These are phyloP conservation scores for Phoenix dactylifera DNA, from an alignment of 176 grass and related monocot genomes.

Conservation along the genomic window DNA sequence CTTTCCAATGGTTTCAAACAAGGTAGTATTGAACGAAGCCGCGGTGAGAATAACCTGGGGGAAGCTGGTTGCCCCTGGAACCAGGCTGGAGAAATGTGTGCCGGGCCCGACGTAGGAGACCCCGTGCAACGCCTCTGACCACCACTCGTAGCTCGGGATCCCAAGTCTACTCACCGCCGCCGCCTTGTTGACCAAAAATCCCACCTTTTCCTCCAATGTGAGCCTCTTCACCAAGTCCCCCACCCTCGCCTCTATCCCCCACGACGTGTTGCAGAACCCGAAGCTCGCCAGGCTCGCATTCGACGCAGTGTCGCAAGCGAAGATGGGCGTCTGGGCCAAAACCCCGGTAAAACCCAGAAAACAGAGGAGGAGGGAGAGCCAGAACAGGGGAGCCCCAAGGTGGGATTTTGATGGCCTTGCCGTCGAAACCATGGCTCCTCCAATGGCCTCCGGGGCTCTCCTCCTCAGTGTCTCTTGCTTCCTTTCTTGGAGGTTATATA, in stretches of 20 bases:
- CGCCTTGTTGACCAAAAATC: constrained; percentile 71
- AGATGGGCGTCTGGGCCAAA: constrained; percentile 43
- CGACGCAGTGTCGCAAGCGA: constrained; percentile 64
- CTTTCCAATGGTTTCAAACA: constrained; percentile 52
- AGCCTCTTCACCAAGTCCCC: constrained; percentile 52
- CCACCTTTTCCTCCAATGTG: constrained; percentile 75
- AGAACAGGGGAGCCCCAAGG: constrained; percentile 2
- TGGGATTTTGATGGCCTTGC: constrained; percentile 7
- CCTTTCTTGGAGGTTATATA: no score
- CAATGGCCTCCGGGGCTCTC: no score
- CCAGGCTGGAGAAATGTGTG: constrained; percentile 52
- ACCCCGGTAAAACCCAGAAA: not conserved
- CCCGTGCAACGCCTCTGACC: constrained; percentile 95
- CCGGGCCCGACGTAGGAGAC: constrained; percentile 82
- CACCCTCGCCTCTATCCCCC: constrained; percentile 26
- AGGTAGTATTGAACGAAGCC: constrained; percentile 75
- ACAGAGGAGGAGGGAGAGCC: constrained; percentile 12
- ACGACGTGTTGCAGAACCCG: constrained; percentile 63
- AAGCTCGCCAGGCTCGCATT: constrained; percentile 31
- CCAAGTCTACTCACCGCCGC: constrained; percentile 60
- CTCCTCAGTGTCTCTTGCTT: no score
- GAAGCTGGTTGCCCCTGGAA: constrained; percentile 89
- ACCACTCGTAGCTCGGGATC: constrained; percentile 92
- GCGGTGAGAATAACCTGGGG: constrained; percentile 84
- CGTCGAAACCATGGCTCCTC: not conserved